Evolutionary conservation across 2,329 filamentous ascomycete genomes (phyloP).

Genomic region (Monosporascus sp.): DNA sequence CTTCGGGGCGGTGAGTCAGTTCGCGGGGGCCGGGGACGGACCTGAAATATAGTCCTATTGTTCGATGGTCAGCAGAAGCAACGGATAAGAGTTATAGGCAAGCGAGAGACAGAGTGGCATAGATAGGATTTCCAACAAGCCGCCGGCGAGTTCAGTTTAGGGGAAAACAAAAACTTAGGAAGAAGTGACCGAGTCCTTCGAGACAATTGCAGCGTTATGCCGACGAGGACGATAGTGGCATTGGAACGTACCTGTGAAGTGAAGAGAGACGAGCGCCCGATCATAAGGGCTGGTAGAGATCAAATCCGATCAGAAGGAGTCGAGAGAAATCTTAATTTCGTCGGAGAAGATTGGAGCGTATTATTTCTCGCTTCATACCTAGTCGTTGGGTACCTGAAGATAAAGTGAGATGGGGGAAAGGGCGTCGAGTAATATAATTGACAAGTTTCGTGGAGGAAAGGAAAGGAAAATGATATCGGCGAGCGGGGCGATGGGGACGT

Average conservation of each 20-base stretch:
- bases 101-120: background rate
- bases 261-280: slow-evolving; percentile 77
- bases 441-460: background rate
- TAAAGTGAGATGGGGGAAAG: too few species aligned
- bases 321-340: slow-evolving; percentile 10
- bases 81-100: slow-evolving; percentile 5
- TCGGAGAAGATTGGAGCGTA: slow-evolving; percentile 7
- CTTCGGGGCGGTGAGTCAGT: slow-evolving; percentile 38
- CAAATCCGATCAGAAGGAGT: slow-evolving; percentile 15
- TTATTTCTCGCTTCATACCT: background rate
- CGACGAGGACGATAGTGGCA: background rate
- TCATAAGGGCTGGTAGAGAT: slow-evolving; percentile 67
- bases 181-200: slow-evolving; percentile 1
- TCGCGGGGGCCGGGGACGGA: slow-evolving; percentile 35
- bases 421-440: too few species aligned
- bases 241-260: slow-evolving; percentile 69
- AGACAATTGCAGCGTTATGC: background rate
- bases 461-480: background rate
- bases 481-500: background rate
- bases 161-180: background rate
- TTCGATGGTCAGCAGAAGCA: slow-evolving; percentile 36
- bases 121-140: background rate
- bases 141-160: background rate
- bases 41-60: slow-evolving; percentile 71
- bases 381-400: too few species aligned